Evolutionary conservation across 345 rosid species (phyloP).

Genomic region (Pistacia integerrima): DNA sequence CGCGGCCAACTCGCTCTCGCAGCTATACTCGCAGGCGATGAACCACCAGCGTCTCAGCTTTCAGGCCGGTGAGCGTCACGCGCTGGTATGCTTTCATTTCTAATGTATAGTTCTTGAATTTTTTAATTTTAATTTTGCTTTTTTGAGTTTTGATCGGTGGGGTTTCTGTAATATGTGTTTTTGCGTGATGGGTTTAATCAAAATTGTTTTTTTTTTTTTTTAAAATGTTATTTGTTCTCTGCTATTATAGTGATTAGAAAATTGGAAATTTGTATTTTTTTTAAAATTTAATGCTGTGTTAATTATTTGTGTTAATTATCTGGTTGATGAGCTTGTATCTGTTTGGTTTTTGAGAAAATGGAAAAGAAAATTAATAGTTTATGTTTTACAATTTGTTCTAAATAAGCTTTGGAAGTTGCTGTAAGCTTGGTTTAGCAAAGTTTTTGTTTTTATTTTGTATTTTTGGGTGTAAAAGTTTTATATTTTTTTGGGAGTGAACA

Average conservation of each 20-base stretch:
- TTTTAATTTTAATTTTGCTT: background rate
- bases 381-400: background rate
- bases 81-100: slow-evolving; percentile 39
- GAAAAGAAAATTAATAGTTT: background rate
- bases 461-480: background rate
- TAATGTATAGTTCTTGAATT: background rate
- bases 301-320: background rate
- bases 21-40: slow-evolving; percentile 85
- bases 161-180: slow-evolving; percentile 4
- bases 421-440: background rate
- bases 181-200: slow-evolving; percentile 5
- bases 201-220: background rate
- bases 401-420: background rate
- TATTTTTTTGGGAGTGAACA: background rate
- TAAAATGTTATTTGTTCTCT: background rate
- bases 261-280: too few relatives aligned
- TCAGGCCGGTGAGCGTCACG: slow-evolving; percentile 83
- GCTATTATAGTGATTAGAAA: too few relatives aligned
- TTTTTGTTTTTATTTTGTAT: background rate
- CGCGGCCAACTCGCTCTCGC: slow-evolving; percentile 94
- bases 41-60: slow-evolving; percentile 73
- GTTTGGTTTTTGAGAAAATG: slow-evolving; percentile 5
- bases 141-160: background rate
- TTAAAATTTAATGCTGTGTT: background rate
- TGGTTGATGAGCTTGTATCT: background rate